Percentiles rank a stretch among this genome's conserved stretches.
Conservation (phyloP, 306 rosid genomes). For the Astragalus membranaceus region DNA sequence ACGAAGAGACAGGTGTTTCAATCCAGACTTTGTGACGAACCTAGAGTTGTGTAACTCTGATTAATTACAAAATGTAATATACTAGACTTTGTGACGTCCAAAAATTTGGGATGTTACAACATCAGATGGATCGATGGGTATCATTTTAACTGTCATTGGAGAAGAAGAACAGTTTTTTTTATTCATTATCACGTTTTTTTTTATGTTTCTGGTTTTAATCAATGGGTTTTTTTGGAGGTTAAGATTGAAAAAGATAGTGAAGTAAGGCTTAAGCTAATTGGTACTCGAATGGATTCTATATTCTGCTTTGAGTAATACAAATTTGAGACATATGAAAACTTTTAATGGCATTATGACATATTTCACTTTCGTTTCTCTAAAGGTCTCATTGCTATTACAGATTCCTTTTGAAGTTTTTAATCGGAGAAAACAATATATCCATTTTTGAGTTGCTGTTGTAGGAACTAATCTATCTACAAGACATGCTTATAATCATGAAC, state of each 20-base stretch:
- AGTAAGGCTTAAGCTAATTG: constrained; percentile 92
- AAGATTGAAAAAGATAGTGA: constrained; percentile 97
- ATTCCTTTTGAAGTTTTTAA: too few relatives aligned
- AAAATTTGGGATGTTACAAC: too few relatives aligned
- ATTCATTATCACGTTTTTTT: background rate
- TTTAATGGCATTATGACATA: background rate
- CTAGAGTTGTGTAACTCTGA: too few relatives aligned
- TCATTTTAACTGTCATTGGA: constrained; percentile 7
- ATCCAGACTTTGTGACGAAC: too few relatives aligned
- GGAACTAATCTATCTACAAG: too few relatives aligned
- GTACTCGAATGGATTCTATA: constrained; percentile 93
- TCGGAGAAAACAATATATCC: too few relatives aligned
- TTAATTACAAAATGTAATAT: too few relatives aligned
- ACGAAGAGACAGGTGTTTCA: too few relatives aligned
- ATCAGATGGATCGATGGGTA: constrained; percentile 86
- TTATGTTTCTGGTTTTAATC: constrained; percentile 15
- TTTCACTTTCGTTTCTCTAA: background rate
- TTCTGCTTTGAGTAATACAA: background rate
- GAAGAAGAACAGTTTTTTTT: background rate
- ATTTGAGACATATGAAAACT: background rate
- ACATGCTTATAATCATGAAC: too few relatives aligned
- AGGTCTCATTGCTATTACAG: constrained; percentile 10
- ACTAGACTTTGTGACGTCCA: too few relatives aligned
- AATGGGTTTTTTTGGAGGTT: constrained; percentile 49
- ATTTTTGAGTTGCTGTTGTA: too few relatives aligned